Conservation (phyloP, 768 basidiomycete species). For the Favolaschia claudopus region DNA sequence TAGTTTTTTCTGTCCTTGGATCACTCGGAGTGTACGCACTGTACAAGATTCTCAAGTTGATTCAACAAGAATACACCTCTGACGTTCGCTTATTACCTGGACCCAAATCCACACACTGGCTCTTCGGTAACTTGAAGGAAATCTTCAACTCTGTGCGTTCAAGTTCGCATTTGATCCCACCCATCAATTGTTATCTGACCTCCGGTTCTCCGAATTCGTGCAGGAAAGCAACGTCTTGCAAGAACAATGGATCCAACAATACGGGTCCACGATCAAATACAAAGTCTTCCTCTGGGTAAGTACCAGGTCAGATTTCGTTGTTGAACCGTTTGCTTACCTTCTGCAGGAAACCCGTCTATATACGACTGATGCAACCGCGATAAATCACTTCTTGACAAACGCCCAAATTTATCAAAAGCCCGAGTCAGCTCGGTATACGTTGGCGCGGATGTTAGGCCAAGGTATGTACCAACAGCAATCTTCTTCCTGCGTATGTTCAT, state of each 20-base stretch:
- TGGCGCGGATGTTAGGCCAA: conserved; percentile 39
- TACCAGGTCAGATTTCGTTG: neutral
- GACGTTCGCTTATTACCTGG: conserved; percentile 44
- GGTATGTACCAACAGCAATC: conserved; percentile 12
- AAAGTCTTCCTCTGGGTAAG: conserved; percentile 53
- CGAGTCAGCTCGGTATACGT: conserved; percentile 29
- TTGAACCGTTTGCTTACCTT: neutral
- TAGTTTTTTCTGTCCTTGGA: conserved; percentile 7
- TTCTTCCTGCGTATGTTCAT: neutral
- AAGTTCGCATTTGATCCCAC: neutral
- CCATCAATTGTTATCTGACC: no score
- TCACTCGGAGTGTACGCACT: conserved; percentile 15
- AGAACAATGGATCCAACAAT: conserved; percentile 56
- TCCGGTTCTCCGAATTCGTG: no score
- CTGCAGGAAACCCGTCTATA: conserved; percentile 40
- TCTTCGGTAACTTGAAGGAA: conserved; percentile 42
- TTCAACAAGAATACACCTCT: conserved; percentile 27
- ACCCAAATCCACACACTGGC: conserved; percentile 38
- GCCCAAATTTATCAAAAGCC: conserved; percentile 54
- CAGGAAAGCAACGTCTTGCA: conserved; percentile 35
- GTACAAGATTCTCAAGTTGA: conserved; percentile 22
- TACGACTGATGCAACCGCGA: conserved; percentile 56
- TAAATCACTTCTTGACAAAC: conserved; percentile 58
- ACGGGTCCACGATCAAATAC: conserved; percentile 56
- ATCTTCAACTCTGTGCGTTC: conserved; percentile 33